Conservation (phyloP, 208 protist genomes). For the Wallacemonas sp. region DNA sequence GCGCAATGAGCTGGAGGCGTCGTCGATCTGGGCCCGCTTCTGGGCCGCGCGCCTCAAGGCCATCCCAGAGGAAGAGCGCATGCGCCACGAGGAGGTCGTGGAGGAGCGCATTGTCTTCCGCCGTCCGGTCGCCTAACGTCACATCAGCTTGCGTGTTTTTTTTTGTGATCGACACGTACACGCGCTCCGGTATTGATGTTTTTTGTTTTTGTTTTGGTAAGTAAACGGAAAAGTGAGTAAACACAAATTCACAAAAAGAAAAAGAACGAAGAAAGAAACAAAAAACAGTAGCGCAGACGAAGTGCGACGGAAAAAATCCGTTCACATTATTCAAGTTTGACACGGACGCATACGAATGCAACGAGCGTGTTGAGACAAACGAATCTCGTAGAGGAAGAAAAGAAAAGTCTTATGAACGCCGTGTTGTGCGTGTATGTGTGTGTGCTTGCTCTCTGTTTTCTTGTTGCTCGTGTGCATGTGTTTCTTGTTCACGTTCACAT, state of each 20-base stretch:
- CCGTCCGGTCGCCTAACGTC: constrained; percentile 18
- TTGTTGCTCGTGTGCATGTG: too few species aligned
- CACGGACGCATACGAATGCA: too few species aligned
- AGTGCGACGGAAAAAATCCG: not conserved
- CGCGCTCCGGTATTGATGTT: not conserved
- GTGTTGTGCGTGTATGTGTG: too few species aligned
- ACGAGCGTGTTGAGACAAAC: too few species aligned
- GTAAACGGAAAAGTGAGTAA: too few species aligned
- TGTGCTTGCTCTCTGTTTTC: too few species aligned
- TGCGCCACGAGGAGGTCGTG: constrained; percentile 69
- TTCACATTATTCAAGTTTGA: too few species aligned
- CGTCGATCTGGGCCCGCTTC: constrained; percentile 68
- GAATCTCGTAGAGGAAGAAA: too few species aligned
- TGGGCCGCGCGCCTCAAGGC: constrained; percentile 68
- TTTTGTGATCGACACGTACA: not conserved
- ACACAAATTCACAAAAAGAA: too few species aligned
- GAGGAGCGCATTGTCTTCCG: constrained; percentile 70
- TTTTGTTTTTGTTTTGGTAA: too few species aligned
- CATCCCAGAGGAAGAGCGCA: constrained; percentile 65
- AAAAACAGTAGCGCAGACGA: not conserved
- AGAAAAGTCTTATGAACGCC: too few species aligned
- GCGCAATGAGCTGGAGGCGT: constrained; percentile 59
- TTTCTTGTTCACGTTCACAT: too few species aligned
- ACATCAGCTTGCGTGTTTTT: not conserved
- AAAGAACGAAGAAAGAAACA: constrained; percentile 2